phyloP scores from a whole-genome alignment of 306 rosid species.

The Malus fusca region DNA sequence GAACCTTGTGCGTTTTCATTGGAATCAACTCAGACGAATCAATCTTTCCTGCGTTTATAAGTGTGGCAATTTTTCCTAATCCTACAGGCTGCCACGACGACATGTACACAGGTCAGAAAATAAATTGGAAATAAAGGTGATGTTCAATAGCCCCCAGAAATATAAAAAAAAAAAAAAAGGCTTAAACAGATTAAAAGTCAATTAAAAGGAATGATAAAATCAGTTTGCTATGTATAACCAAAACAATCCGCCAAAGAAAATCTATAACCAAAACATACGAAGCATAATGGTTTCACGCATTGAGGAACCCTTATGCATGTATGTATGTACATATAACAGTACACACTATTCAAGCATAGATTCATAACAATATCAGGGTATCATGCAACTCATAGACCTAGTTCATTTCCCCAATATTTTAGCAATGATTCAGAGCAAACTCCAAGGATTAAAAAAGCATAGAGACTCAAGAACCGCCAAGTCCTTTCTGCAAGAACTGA shows the following conservation, averaged over 20 bases:
- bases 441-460: not conserved
- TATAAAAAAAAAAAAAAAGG: not conserved
- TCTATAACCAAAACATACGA: too few relatives aligned
- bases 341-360: too few relatives aligned
- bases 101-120: conserved; percentile 1
- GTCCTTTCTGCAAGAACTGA: too few relatives aligned
- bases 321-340: too few relatives aligned
- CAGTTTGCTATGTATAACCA: too few relatives aligned
- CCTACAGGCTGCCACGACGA: conserved; percentile 69
- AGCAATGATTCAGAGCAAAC: not conserved
- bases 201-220: not conserved
- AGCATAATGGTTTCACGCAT: too few relatives aligned
- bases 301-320: too few relatives aligned
- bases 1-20: conserved; percentile 92
- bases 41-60: conserved; percentile 81
- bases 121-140: not conserved
- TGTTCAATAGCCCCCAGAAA: not conserved
- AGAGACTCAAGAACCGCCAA: not conserved
- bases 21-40: conserved; percentile 88
- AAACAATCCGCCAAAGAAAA: too few relatives aligned
- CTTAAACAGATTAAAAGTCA: not conserved
- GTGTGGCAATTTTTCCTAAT: conserved; percentile 73
- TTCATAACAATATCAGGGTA: not conserved
- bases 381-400: not conserved
- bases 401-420: not conserved